Percentiles rank a stretch among this genome's conserved stretches.
Conservation (phyloP, 1,284 basidiomycete genomes). For the Apiotrichum akiyoshidainum region DNA sequence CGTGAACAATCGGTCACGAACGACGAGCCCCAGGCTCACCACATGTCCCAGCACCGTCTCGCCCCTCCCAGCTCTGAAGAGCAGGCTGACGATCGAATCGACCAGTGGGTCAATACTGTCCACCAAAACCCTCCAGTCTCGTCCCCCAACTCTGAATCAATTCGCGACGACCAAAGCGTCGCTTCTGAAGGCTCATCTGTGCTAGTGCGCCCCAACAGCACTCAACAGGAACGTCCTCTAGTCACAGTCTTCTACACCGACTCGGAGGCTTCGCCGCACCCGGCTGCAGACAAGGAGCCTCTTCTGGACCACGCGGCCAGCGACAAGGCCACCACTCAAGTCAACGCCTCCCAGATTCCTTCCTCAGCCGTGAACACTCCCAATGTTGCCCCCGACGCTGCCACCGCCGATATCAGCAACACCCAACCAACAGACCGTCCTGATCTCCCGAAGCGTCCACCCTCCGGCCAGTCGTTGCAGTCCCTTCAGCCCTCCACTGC, state of each 20-base stretch:
- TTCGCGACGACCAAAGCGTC: not conserved
- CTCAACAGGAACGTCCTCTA: not conserved
- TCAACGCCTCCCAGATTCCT: too few species aligned
- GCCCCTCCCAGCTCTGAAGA: not conserved
- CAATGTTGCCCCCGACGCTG: too few species aligned
- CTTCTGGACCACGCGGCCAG: not conserved
- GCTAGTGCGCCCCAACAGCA: slow-evolving; percentile 17
- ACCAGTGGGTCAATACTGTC: slow-evolving; percentile 8
- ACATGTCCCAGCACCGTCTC: not conserved
- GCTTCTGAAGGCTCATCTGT: not conserved
- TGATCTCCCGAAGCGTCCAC: not conserved
- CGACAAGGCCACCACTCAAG: too few species aligned
- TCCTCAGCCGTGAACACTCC: too few species aligned
- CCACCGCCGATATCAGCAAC: too few species aligned
- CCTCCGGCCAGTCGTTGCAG: too few species aligned
- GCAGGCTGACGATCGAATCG: not conserved
- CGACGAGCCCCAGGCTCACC: too few species aligned
- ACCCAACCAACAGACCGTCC: too few species aligned
- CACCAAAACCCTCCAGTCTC: not conserved
- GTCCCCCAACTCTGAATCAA: not conserved
- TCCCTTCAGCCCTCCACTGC: too few species aligned
- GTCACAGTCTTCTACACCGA: slow-evolving; percentile 18
- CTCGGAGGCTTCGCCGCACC: not conserved
- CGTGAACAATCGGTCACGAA: too few species aligned
- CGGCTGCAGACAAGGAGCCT: not conserved